Percentiles rank a stretch among this genome's conserved stretches.
Conservation (phyloP, 371 early-diverging fungal species). For the Rhizomucor miehei region DNA sequence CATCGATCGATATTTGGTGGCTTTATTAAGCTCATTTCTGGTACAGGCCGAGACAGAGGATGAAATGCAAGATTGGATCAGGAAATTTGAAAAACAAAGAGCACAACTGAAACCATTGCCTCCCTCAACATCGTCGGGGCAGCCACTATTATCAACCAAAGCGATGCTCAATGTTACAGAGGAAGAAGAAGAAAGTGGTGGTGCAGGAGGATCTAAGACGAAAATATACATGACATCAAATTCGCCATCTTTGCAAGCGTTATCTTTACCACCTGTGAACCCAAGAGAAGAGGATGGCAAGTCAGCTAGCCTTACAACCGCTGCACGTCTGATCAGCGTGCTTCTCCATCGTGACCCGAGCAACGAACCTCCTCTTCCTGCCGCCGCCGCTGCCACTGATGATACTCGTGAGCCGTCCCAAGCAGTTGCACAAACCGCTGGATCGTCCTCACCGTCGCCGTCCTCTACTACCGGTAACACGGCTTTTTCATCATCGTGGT, state of each 20-base stretch:
- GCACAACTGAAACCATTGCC: not conserved
- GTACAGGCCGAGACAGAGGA: conserved; percentile 70
- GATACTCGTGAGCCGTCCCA: too few species aligned
- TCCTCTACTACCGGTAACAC: too few species aligned
- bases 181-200: not conserved
- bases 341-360: not conserved
- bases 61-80: conserved; percentile 66
- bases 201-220: too few species aligned
- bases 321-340: too few species aligned
- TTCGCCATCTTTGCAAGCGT: not conserved
- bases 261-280: too few species aligned
- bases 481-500: conserved; percentile 35
- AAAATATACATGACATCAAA: not conserved
- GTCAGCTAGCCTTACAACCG: not conserved
- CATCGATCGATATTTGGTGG: too few species aligned
- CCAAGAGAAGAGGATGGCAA: not conserved
- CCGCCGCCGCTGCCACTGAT: not conserved
- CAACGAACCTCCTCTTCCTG: not conserved
- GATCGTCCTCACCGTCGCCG: too few species aligned
- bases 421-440: too few species aligned
- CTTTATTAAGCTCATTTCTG: conserved; percentile 28
- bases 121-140: conserved; percentile 5
- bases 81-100: conserved; percentile 50
- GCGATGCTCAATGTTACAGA: not conserved
- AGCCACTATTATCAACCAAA: conserved; percentile 16